A percentile compares a stretch with the other conserved stretches of the same genome.
phyloP scores from a whole-genome alignment of 352 stramenopile genomes.

The Pythium aquatile region DNA sequence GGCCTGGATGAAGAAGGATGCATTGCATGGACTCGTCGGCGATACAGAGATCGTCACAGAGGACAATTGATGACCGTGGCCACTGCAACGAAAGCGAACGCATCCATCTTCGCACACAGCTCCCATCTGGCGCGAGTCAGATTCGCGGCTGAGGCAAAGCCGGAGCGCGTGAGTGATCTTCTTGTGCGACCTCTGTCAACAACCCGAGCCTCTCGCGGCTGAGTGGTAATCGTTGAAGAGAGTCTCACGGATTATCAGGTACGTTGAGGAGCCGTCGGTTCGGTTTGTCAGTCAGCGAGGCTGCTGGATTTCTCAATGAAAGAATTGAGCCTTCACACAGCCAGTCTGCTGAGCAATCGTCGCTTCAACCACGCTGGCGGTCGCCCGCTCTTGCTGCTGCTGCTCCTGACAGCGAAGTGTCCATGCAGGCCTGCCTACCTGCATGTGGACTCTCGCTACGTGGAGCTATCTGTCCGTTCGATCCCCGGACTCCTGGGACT shows the following conservation, averaged over 20 bases:
- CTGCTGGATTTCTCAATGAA: not conserved
- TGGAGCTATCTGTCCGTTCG: not conserved
- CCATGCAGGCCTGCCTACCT: not conserved
- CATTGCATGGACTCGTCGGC: too few relatives aligned
- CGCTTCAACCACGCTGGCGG: not conserved
- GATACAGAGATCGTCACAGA: not conserved
- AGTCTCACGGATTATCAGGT: slow-evolving; percentile 2
- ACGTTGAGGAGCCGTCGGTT: too few relatives aligned
- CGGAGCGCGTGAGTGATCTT: slow-evolving; percentile 6
- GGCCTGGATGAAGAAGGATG: too few relatives aligned
- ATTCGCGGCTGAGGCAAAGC: not conserved
- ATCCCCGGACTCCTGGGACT: not conserved
- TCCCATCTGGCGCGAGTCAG: slow-evolving; percentile 7
- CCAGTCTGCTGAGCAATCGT: not conserved
- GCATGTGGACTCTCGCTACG: not conserved
- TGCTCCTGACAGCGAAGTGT: not conserved
- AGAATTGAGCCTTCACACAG: not conserved
- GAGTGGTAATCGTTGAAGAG: not conserved
- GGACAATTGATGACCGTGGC: not conserved
- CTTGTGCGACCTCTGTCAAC: slow-evolving; percentile 2
- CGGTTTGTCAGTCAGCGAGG: not conserved
- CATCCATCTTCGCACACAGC: not conserved
- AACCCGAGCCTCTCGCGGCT: not conserved
- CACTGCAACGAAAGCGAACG: not conserved
- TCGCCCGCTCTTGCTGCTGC: not conserved